Base-by-base conservation (phyloP, 148 eudicot genomes). In the Vaccinium darrowii region DNA sequence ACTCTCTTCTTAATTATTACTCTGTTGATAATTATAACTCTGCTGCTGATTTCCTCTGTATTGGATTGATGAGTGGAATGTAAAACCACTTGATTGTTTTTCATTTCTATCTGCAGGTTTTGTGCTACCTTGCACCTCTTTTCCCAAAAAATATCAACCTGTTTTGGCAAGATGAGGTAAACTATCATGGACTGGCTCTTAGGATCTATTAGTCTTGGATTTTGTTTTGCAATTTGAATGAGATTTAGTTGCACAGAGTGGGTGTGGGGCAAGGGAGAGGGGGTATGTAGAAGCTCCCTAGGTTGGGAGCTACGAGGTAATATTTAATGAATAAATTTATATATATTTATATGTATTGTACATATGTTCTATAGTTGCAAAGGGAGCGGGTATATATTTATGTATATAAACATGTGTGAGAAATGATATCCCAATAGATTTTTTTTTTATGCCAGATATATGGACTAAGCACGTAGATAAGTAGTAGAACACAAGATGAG, bases 91-190 rank as follows among this genome's bases (percentile, higher is more conserved):
- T 67, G 78, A 72, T 82, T 67, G 53, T 4, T 82, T 67, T 56
- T 12, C 49, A 82, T 72, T 60, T 43, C 69, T 84, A 51, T 83
- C 80, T 86, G 86, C 94, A 97, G 99, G 98, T 94, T 82, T 92
- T 95, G 23, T 90, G 92, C 89, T 88, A 92, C 83, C 86, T 97
- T 88, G 96, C 98, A 47, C 94, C 96, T 57, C 94, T 97, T 76
- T 95, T 93, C 89, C 99, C 98, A 25, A 95, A 90, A 91, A 95
- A 95, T 84, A 85, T 95, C 81, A 90, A 87, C 87, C 86, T 95
- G 89, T 95, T 93, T 92, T 97, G 98, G 99, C 98, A 97, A 81
- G 99, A 97, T 84, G 99, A 97, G 99, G 99, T 97, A 95, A 87
- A 75, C 23, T 19, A 84, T 81, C 77, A 65, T 84, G 83, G 65